Conservation (phyloP, 2,329 filamentous ascomycete species). For the Fusarium sp. region DNA sequence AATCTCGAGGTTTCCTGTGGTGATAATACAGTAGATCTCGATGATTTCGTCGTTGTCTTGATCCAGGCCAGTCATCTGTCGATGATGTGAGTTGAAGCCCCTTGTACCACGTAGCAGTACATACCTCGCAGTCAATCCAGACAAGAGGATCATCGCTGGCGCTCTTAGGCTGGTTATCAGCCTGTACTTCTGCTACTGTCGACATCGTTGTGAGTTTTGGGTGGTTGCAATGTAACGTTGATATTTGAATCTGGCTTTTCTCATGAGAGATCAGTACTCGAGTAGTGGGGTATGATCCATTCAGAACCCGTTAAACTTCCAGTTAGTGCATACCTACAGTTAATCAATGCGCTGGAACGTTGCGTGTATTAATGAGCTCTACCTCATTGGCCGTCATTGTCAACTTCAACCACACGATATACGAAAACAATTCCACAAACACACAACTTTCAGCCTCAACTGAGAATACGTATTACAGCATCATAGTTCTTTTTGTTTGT, state of each 20-base stretch:
- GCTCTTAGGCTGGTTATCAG: conserved; percentile 38
- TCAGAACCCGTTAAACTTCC: conserved; percentile 13
- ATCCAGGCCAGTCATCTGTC: conserved; percentile 83
- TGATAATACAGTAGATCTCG: conserved; percentile 92
- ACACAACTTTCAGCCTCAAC: conserved; percentile 2
- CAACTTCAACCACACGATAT: conserved; percentile 17
- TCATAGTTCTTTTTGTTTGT: background rate
- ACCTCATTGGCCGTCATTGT: conserved; percentile 31
- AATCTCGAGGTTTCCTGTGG: conserved; percentile 79
- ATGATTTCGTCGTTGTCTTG: conserved; percentile 84
- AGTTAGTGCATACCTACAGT: background rate
- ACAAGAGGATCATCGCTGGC: conserved; percentile 70
- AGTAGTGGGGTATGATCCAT: conserved; percentile 22
- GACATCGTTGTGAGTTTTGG: conserved; percentile 22
- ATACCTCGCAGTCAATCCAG: conserved; percentile 79
- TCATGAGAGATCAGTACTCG: conserved; percentile 18
- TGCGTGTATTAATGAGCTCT: conserved; percentile 40
- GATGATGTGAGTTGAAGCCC: conserved; percentile 18
- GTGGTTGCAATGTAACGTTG: conserved; percentile 27
- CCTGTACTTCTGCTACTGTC: conserved; percentile 15
- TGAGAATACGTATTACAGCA: background rate
- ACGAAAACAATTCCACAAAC: conserved; percentile 7
- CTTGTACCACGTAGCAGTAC: conserved; percentile 5
- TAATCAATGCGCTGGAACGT: conserved; percentile 44
- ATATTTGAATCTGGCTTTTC: conserved; percentile 1